Percentiles rank a stretch among this genome's conserved stretches.
phyloP scores from a whole-genome alignment of 148 eudicot species.

The Drosera capensis region DNA sequence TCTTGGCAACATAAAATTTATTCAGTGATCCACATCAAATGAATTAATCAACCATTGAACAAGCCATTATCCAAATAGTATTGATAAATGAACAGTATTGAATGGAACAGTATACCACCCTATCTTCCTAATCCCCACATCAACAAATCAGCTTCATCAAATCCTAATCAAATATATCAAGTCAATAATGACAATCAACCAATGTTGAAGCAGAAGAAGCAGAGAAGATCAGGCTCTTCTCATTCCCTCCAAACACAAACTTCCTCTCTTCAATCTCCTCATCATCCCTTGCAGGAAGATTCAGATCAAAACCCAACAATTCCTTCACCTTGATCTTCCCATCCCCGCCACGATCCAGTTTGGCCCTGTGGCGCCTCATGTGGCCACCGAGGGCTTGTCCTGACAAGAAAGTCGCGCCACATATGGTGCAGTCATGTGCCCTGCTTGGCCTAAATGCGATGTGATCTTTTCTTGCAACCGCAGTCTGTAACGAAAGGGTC shows the following conservation, averaged over 20 bases:
- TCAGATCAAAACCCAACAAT: slow-evolving; percentile 42
- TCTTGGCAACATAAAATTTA: no score
- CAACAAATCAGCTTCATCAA: neutral
- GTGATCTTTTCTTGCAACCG: neutral
- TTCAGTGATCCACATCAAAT: no score
- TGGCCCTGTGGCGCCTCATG: slow-evolving; percentile 77
- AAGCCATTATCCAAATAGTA: no score
- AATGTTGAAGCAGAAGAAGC: slow-evolving; percentile 36
- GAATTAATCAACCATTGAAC: no score
- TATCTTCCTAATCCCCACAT: no score
- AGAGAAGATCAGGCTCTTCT: slow-evolving; percentile 46
- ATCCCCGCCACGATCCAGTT: neutral
- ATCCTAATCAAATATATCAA: neutral
- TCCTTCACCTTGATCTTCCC: slow-evolving; percentile 18
- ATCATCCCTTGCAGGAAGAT: slow-evolving; percentile 57
- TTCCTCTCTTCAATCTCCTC: slow-evolving; percentile 17
- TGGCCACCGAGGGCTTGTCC: slow-evolving; percentile 98
- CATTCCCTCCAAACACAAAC: slow-evolving; percentile 31
- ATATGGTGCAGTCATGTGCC: slow-evolving; percentile 76
- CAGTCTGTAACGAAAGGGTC: slow-evolving; percentile 1
- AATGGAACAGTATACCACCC: neutral
- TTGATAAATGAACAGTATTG: neutral
- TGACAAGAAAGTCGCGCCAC: slow-evolving; percentile 71
- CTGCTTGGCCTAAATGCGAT: slow-evolving; percentile 7
- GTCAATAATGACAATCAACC: slow-evolving; percentile 58